Base-by-base conservation (phyloP, 2,329 filamentous ascomycete genomes). In the Colletotrichum sp. region DNA sequence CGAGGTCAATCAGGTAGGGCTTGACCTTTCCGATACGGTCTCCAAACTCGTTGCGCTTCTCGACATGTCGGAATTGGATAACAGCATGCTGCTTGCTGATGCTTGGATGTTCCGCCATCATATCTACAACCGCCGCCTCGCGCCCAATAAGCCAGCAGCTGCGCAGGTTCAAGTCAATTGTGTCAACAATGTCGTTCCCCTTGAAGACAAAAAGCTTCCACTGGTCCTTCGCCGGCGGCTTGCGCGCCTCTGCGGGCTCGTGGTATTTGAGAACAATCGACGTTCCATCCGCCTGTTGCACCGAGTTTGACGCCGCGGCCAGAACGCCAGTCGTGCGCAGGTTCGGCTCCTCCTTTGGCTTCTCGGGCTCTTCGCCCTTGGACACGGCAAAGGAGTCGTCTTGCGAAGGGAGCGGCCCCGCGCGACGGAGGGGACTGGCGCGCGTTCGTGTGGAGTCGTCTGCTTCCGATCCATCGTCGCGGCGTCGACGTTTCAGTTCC, bases 191-290 rank as follows among this genome's bases (percentile, higher is more conserved):
- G 72, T 96, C 94, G 32, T 90, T 84, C 13, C 92, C 94, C 82
- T 98, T 98, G 90, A 99, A 99, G 26, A 98, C 91, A 83, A 97
- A 98, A 64, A 99, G 88, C 76, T 95, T 94, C 96, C 96, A 99
- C 73, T 91, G 87, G 79, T 97, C 93, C 70, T 92, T 93, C 1
- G 93, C 82, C 0, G 96, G 90, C 0, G 97, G 95, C 80, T 98
- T 98, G 75, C 97, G 94, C 66, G 96, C 95, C 87, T 99, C 97
- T 13, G 95, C 87, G 2, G 97, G 97, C 85, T 99, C 97, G 86
- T 98, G 95, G 84, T 99, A 99, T 87, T 98, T 98, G 62, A 99
- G 91, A 5, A 95, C 92, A 70, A 98, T 93, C 26, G 90, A 90
- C 5, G 93, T 94, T 73, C 95, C 95, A 80, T 92, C 92, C 30